Evolutionary conservation across 169 alveolate genomes (phyloP).

Genomic region (Plasmodium fragile): DNA sequence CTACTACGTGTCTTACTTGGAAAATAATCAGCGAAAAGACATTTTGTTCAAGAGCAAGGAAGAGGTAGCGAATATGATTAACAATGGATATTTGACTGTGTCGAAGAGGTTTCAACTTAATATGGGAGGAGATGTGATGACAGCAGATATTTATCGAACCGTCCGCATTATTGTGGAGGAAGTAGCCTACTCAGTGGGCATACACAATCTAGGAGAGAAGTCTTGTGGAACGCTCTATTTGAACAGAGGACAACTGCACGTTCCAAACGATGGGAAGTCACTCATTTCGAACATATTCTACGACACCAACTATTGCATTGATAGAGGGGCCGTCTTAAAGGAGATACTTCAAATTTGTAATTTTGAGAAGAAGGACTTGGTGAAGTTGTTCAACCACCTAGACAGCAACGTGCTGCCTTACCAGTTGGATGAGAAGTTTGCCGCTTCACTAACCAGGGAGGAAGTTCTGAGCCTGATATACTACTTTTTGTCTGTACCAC

Average conservation of each 20-base stretch:
- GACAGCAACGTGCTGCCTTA: conserved; percentile 51
- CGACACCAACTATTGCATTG: conserved; percentile 27
- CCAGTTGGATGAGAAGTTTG: conserved; percentile 8
- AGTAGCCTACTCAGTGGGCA: conserved; percentile 32
- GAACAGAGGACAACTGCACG: conserved; percentile 34
- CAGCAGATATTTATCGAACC: conserved; percentile 19
- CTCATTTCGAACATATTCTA: conserved; percentile 49
- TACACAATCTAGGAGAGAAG: conserved; percentile 3
- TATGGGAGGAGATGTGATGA: conserved; percentile 48
- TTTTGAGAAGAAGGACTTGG: conserved; percentile 38
- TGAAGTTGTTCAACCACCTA: not conserved
- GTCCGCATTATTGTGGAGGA: conserved; percentile 31
- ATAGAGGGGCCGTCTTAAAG: conserved; percentile 25
- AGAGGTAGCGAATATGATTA: not conserved
- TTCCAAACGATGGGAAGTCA: conserved; percentile 17
- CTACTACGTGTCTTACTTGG: conserved; percentile 50
- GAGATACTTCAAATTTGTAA: conserved; percentile 24
- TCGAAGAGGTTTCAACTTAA: conserved; percentile 24
- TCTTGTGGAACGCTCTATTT: conserved; percentile 4
- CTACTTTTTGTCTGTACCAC: conserved; percentile 33
- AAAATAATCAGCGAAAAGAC: conserved; percentile 67
- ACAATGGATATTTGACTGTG: not conserved
- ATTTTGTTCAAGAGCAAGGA: conserved; percentile 29
- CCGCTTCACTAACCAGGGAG: conserved; percentile 2
- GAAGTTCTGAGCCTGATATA: conserved; percentile 19